These are phyloP conservation scores for Cadophora sp. DNA, from an alignment of 2,329 filamentous ascomycete genomes.

Conservation along the genomic window DNA sequence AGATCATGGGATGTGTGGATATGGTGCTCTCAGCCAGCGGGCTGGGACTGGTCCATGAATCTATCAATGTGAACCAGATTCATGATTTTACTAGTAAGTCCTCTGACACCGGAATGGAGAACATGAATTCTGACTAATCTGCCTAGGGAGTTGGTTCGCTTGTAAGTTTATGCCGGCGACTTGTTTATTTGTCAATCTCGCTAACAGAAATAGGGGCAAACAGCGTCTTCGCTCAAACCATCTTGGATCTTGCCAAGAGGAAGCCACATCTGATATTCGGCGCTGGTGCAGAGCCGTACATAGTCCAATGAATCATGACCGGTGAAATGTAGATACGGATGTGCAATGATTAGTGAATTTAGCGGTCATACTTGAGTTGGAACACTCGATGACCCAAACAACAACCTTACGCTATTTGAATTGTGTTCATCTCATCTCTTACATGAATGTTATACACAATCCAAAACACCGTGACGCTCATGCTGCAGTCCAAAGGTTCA, in stretches of 20 bases:
- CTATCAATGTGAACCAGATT: conserved; percentile 78
- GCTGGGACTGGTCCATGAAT: conserved; percentile 89
- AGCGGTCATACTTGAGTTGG: not conserved
- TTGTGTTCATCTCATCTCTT: conserved; percentile 3
- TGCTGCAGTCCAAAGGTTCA: not conserved
- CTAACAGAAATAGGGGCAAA: conserved; percentile 71
- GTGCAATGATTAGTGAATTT: not conserved
- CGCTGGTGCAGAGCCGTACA: conserved; percentile 64
- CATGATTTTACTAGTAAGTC: conserved; percentile 71
- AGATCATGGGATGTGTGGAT: conserved; percentile 77
- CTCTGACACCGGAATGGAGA: too few relatives aligned
- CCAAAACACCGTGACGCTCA: not conserved
- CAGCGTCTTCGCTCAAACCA: conserved; percentile 91
- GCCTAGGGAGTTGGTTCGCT: conserved; percentile 83
- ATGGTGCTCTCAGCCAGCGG: conserved; percentile 77
- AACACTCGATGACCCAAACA: not conserved
- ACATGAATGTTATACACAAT: not conserved
- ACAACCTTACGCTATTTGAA: not conserved
- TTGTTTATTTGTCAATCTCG: not conserved
- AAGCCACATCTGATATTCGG: conserved; percentile 90
- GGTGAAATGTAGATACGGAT: not conserved
- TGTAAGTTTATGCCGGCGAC: conserved; percentile 51
- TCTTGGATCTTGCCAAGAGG: conserved; percentile 85
- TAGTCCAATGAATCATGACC: conserved; percentile 39
- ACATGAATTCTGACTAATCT: conserved; percentile 4